Conservation (phyloP, 2,329 filamentous ascomycete species). For the Nannizzia gypsea region DNA sequence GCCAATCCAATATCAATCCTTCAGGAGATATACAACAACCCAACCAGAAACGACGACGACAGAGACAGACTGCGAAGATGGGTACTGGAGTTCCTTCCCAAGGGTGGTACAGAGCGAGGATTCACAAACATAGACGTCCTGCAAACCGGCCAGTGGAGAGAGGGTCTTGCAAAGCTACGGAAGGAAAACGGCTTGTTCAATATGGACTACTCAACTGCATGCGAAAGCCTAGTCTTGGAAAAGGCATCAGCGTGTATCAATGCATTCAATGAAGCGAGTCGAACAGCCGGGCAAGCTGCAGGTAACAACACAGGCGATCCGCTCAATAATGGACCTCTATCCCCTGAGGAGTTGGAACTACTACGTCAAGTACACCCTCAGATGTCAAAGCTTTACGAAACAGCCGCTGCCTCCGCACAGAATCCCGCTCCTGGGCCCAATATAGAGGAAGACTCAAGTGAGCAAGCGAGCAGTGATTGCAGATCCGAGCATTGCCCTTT, state of each 20-base stretch:
- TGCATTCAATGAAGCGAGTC: not conserved
- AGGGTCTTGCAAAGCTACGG: slow-evolving; percentile 7
- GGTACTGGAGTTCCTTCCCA: slow-evolving; percentile 11
- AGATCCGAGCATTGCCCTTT: slow-evolving; percentile 19
- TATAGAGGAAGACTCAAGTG: too few relatives aligned
- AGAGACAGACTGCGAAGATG: slow-evolving; percentile 9
- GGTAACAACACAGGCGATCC: not conserved
- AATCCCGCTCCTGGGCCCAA: not conserved
- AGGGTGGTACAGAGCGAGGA: not conserved
- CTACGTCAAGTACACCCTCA: not conserved
- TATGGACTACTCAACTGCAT: slow-evolving; percentile 7
- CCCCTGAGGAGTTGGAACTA: not conserved
- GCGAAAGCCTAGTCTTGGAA: slow-evolving; percentile 6
- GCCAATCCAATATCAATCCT: slow-evolving; percentile 11
- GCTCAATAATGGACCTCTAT: not conserved
- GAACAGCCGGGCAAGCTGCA: slow-evolving; percentile 11
- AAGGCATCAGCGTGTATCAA: slow-evolving; percentile 7
- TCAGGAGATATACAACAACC: slow-evolving; percentile 12
- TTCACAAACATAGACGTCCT: slow-evolving; percentile 10
- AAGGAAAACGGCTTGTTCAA: slow-evolving; percentile 4
- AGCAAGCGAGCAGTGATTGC: slow-evolving; percentile 31
- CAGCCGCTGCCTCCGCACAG: not conserved
- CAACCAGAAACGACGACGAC: slow-evolving; percentile 7
- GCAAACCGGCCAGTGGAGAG: slow-evolving; percentile 10
- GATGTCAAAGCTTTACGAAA: slow-evolving; percentile 4